Conservation (phyloP, 2,329 filamentous ascomycete genomes). For the Tolypocladium sp. region DNA sequence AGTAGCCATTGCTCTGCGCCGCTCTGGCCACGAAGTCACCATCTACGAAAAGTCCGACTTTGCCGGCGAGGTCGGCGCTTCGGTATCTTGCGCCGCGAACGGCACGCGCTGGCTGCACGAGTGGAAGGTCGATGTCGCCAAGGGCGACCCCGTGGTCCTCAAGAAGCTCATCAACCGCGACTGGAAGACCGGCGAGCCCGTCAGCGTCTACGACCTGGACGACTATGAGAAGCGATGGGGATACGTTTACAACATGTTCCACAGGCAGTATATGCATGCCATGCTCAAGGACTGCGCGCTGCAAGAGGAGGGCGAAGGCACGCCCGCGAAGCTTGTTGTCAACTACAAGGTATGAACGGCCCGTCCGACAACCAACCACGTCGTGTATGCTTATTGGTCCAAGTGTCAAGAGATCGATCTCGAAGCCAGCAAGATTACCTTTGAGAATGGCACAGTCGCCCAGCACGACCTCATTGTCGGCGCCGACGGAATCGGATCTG, state of each 20-base stretch:
- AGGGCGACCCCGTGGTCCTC: constrained; percentile 57
- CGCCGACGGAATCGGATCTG: constrained; percentile 59
- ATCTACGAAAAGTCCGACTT: constrained; percentile 60
- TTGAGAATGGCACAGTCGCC: constrained; percentile 39
- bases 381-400: not conserved
- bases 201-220: constrained; percentile 52
- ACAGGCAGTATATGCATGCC: constrained; percentile 58
- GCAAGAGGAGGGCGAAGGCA: constrained; percentile 41
- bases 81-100: constrained; percentile 60
- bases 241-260: constrained; percentile 60
- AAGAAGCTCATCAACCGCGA: constrained; percentile 60
- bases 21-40: constrained; percentile 39
- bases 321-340: constrained; percentile 42
- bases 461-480: constrained; percentile 54
- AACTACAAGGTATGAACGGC: constrained; percentile 39
- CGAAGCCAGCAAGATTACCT: constrained; percentile 37
- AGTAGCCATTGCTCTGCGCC: constrained; percentile 35
- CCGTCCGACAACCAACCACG: not conserved
- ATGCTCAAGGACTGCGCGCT: constrained; percentile 55
- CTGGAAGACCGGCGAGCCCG: constrained; percentile 59
- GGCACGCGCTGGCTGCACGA: constrained; percentile 61
- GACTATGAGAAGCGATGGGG: constrained; percentile 61
- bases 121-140: constrained; percentile 55
- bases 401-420: constrained; percentile 44
- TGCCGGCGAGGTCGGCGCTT: constrained; percentile 58